Evolutionary conservation across 108 stramenopile genomes (phyloP).

Genomic region (Epithemia pelagica): DNA sequence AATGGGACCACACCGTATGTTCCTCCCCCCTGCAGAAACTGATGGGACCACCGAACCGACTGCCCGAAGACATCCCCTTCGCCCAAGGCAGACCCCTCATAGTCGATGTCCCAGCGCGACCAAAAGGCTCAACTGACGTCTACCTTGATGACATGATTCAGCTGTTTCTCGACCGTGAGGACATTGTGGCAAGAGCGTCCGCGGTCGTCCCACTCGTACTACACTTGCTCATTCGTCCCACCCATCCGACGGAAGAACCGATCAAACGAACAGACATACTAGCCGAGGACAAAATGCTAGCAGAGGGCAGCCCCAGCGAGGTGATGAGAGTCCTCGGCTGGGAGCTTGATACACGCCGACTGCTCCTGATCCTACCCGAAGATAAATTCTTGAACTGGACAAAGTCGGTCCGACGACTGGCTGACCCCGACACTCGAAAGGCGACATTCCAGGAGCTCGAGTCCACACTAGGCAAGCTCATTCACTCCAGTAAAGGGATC

Average conservation of each 20-base stretch:
- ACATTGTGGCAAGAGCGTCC: background rate
- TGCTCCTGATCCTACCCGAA: too few relatives aligned
- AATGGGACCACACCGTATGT: background rate
- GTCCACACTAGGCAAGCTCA: background rate
- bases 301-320: background rate
- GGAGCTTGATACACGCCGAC: background rate
- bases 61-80: background rate
- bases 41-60: background rate
- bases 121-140: background rate
- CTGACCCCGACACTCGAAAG: background rate
- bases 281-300: background rate
- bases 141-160: background rate
- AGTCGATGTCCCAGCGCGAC: background rate
- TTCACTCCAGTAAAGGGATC: background rate
- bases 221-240: too few relatives aligned
- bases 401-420: background rate
- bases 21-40: background rate
- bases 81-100: background rate
- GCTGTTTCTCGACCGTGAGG: background rate
- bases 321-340: background rate
- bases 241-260: too few relatives aligned
- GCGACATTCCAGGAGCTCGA: background rate
- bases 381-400: background rate
- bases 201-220: too few relatives aligned
- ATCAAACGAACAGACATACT: too few relatives aligned